These are phyloP conservation scores for Pleoardoris graminearum DNA, from an alignment of 2,329 filamentous ascomycete species.

Conservation along the genomic window DNA sequence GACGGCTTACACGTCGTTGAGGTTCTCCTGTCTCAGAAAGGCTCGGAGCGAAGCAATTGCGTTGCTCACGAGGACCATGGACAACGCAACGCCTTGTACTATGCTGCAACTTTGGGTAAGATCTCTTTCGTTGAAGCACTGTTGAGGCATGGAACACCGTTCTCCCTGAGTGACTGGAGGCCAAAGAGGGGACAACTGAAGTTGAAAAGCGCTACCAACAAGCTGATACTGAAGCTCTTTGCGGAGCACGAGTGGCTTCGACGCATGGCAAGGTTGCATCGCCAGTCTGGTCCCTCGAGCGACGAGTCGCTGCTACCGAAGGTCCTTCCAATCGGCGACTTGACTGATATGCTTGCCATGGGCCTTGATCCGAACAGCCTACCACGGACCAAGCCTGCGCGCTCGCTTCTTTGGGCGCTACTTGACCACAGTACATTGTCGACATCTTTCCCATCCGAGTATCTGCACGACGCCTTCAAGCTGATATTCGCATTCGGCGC, in stretches of 20 bases:
- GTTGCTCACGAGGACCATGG: slow-evolving; percentile 38
- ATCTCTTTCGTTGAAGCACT: slow-evolving; percentile 29
- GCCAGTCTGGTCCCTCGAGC: slow-evolving; percentile 14
- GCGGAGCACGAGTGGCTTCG: slow-evolving; percentile 35
- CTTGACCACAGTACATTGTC: slow-evolving; percentile 24
- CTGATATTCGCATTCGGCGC: slow-evolving; percentile 21
- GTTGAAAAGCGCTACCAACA: slow-evolving; percentile 14
- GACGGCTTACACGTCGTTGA: slow-evolving; percentile 35
- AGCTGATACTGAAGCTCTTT: slow-evolving; percentile 25
- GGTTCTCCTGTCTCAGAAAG: slow-evolving; percentile 24
- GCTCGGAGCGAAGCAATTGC: slow-evolving; percentile 30
- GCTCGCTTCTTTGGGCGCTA: slow-evolving; percentile 29
- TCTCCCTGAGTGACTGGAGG: slow-evolving; percentile 33
- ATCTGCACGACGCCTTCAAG: slow-evolving; percentile 24
- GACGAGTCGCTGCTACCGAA: slow-evolving; percentile 19
- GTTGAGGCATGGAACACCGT: slow-evolving; percentile 32
- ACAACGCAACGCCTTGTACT: slow-evolving; percentile 31
- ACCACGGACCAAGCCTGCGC: slow-evolving; percentile 18
- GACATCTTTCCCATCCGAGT: slow-evolving; percentile 19
- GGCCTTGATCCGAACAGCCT: slow-evolving; percentile 29
- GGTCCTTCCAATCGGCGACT: slow-evolving; percentile 25
- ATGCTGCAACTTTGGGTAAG: slow-evolving; percentile 33
- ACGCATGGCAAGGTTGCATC: slow-evolving; percentile 22
- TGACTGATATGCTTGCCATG: slow-evolving; percentile 28
- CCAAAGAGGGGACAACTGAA: slow-evolving; percentile 15